These are phyloP conservation scores for Tricholoma flavovirens DNA, from an alignment of 768 basidiomycete species.

Conservation along the genomic window DNA sequence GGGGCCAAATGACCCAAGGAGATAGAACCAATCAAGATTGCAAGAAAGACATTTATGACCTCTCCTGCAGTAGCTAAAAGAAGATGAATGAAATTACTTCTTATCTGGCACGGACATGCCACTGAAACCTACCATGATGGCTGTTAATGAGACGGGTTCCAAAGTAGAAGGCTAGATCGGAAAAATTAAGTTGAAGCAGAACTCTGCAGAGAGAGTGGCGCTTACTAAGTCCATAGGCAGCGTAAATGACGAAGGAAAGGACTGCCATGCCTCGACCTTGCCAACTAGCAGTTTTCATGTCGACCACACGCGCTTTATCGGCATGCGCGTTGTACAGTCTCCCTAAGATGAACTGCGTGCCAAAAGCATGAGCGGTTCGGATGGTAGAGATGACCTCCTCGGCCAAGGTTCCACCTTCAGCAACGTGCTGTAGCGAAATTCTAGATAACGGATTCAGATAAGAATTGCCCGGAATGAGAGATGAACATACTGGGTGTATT, in stretches of 20 bases:
- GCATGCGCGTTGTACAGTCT: conserved; percentile 62
- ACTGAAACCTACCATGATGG: conserved; percentile 38
- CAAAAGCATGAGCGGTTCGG: conserved; percentile 91
- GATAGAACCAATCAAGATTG: conserved; percentile 87
- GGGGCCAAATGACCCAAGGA: conserved; percentile 80
- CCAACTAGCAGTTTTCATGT: too few relatives aligned
- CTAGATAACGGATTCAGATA: too few relatives aligned
- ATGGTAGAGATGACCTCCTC: conserved; percentile 92
- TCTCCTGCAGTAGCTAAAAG: conserved; percentile 64
- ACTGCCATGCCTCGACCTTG: too few relatives aligned
- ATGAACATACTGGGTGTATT: conserved; percentile 64
- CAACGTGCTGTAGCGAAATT: conserved; percentile 64
- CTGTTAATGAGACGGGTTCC: conserved; percentile 68
- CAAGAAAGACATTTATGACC: conserved; percentile 79
- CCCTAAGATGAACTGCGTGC: conserved; percentile 61
- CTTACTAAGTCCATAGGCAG: too few relatives aligned
- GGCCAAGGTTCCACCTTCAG: conserved; percentile 74
- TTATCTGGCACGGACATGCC: too few relatives aligned
- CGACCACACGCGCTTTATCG: conserved; percentile 41
- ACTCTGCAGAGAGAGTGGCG: too few relatives aligned
- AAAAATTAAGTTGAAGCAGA: too few relatives aligned
- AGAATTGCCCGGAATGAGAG: too few relatives aligned
- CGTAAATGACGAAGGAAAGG: too few relatives aligned
- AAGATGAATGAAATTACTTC: too few relatives aligned
- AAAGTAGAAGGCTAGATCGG: too few relatives aligned